Evolutionary conservation across 164 flowering plant genomes (phyloP).

Genomic region (Vitis vinifera): DNA sequence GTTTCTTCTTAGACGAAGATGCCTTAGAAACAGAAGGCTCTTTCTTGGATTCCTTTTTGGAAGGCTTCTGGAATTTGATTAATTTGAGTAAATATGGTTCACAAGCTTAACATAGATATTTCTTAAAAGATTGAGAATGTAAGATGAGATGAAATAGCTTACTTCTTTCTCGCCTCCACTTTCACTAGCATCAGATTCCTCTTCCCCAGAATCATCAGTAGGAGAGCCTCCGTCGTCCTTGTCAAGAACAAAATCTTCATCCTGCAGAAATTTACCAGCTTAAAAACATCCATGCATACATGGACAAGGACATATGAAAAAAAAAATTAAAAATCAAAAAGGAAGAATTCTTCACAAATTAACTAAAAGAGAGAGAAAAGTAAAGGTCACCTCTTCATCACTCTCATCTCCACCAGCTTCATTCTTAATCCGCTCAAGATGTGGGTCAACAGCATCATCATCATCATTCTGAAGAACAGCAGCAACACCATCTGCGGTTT

Average conservation of each 20-base stretch:
- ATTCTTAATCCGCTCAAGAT: slow-evolving; percentile 87
- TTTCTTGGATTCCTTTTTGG: slow-evolving; percentile 67
- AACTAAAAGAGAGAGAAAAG: neutral
- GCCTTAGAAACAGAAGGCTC: slow-evolving; percentile 60
- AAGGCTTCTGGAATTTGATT: slow-evolving; percentile 52
- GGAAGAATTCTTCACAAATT: neutral
- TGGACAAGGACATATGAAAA: neutral
- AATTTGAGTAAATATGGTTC: neutral
- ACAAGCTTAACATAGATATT: neutral
- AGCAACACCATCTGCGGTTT: slow-evolving; percentile 58
- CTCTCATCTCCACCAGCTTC: slow-evolving; percentile 86
- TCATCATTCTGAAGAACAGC: slow-evolving; percentile 64
- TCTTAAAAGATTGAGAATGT: neutral
- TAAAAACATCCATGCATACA: neutral
- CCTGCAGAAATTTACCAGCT: slow-evolving; percentile 44
- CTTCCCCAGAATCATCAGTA: slow-evolving; percentile 93
- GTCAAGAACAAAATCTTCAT: slow-evolving; percentile 84
- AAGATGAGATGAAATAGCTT: slow-evolving; percentile 4
- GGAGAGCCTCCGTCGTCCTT: slow-evolving; percentile 97
- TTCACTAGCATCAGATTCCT: slow-evolving; percentile 84
- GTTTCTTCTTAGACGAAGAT: slow-evolving; percentile 57
- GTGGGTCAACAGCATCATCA: slow-evolving; percentile 93
- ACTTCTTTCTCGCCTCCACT: slow-evolving; percentile 74
- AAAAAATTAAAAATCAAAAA: neutral
- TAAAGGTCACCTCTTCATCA: slow-evolving; percentile 81